Conservation (phyloP, 1,139 yeast species). For the Diutina sp. region DNA sequence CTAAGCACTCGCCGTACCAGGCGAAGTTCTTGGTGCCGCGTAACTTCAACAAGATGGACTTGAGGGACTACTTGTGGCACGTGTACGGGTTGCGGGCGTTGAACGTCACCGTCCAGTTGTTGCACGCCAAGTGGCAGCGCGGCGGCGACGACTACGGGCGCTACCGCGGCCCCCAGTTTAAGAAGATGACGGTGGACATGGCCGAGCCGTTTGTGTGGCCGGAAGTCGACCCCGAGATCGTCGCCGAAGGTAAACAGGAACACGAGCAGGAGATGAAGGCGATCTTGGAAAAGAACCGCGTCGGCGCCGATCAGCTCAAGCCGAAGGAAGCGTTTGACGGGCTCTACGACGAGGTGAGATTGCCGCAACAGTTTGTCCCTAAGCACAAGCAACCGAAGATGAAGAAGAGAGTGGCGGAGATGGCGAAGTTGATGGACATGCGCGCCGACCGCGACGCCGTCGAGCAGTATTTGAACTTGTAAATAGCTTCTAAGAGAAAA, state of each 20-base stretch:
- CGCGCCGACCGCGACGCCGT: conserved; percentile 21
- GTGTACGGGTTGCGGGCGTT: conserved; percentile 80
- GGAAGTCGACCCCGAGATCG: conserved; percentile 27
- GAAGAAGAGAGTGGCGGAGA: conserved; percentile 14
- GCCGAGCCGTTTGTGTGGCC: conserved; percentile 94
- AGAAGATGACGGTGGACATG: conserved; percentile 94
- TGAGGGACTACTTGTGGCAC: conserved; percentile 82
- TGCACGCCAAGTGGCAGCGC: conserved; percentile 60
- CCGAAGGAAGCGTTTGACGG: conserved; percentile 72
- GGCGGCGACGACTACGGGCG: conserved; percentile 54
- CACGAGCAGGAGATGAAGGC: not conserved
- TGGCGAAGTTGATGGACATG: conserved; percentile 6
- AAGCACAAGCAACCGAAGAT: conserved; percentile 29
- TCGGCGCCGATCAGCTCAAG: conserved; percentile 60
- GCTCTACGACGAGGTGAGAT: conserved; percentile 55
- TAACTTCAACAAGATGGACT: conserved; percentile 78
- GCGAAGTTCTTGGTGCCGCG: conserved; percentile 91
- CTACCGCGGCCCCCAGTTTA: conserved; percentile 67
- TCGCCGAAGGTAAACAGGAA: not conserved
- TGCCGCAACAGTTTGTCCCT: conserved; percentile 64
- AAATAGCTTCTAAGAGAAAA: not conserved
- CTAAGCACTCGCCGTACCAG: conserved; percentile 90
- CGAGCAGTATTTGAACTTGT: conserved; percentile 13
- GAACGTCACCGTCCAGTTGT: conserved; percentile 74
- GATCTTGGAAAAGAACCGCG: conserved; percentile 12